Evolutionary conservation across 2,329 filamentous ascomycete species (phyloP), one percentile per base, ranked within the genome.

Genomic region (Cercospora zeina): DNA sequence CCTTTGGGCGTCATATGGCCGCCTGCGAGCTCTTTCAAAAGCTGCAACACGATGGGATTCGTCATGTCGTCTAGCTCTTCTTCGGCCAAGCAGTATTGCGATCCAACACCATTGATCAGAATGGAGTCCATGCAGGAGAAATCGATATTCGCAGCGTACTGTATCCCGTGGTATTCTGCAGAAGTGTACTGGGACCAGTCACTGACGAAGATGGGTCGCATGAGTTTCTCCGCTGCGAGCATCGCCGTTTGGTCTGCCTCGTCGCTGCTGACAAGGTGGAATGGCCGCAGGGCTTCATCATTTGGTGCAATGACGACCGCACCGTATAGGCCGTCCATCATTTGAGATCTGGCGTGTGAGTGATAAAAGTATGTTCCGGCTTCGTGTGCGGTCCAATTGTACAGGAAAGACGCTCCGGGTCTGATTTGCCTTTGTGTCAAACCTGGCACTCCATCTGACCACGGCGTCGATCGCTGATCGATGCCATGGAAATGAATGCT

Each of bases 251-350:
- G 67, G 7, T 81, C 74, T 0, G 68, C 68, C 0, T 72, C 49
- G n/a, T 79, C 68, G 13, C 76, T 70, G 11, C 75, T 75, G 61
- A 87, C 85, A 14, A 81, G 68, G 36, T 76, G 70, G 65, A 84
- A 87, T 0, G 85, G 85, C 49, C 74, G 78, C 1, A 69, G 63
- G 4, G 73, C 70, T 8, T 76, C 69, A 30, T 75, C 68, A 16
- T 71, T 68, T 0, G 75, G 65, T 30, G 76, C 66, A 59, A 87
- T 82, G 9, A 82, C 69, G 0, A 88, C 81, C 2, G 84, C 74
- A 0, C 85, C 86, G 55, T 81, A 84, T 10, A 86, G 73, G 0
- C 86, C 86, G 66, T 88, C 85, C 61, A 85, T 81, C 13, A 87
- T 77, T 63, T 86, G 84, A 1, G 79, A 54, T 33, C 42, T 57